Conservation (phyloP, 495 filamentous ascomycete genomes). For the Aeminium ludgeri region DNA sequence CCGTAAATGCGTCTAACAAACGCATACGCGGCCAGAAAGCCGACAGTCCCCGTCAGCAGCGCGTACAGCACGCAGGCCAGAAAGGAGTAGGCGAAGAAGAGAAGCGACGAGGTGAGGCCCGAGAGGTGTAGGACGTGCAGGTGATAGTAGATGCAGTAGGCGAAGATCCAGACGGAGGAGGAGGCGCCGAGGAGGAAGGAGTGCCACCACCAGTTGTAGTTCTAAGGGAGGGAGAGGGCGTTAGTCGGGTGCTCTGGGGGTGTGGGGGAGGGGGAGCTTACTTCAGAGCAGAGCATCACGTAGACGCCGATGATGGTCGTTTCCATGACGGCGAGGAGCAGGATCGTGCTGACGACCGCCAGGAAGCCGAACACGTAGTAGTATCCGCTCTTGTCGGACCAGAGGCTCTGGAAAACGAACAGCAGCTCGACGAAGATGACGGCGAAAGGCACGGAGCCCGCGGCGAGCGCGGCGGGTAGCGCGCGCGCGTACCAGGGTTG, state of each 20-base stretch:
- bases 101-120: constrained; percentile 59
- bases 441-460: constrained; percentile 75
- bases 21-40: constrained; percentile 72
- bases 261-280: constrained; percentile 19
- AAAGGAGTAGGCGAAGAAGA: constrained; percentile 76
- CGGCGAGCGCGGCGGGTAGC: constrained; percentile 46
- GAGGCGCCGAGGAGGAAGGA: constrained; percentile 71
- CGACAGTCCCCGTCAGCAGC: constrained; percentile 69
- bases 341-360: constrained; percentile 54
- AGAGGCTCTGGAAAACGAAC: constrained; percentile 80
- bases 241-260: background rate
- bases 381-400: constrained; percentile 86
- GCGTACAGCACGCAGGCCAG: constrained; percentile 76
- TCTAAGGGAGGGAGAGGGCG: constrained; percentile 30
- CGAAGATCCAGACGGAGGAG: constrained; percentile 69
- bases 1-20: constrained; percentile 84
- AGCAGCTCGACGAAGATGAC: constrained; percentile 89
- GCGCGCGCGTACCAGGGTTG: constrained; percentile 67
- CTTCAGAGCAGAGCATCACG: constrained; percentile 65
- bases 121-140: constrained; percentile 64
- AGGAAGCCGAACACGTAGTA: constrained; percentile 93
- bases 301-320: constrained; percentile 84
- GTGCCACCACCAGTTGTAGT: constrained; percentile 95
- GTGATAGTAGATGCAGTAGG: constrained; percentile 81
- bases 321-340: constrained; percentile 68